Evolutionary conservation across 2,329 filamentous ascomycete genomes (phyloP), one percentile per base, ranked within the genome.

Genomic region (Fusarium anthophilum): DNA sequence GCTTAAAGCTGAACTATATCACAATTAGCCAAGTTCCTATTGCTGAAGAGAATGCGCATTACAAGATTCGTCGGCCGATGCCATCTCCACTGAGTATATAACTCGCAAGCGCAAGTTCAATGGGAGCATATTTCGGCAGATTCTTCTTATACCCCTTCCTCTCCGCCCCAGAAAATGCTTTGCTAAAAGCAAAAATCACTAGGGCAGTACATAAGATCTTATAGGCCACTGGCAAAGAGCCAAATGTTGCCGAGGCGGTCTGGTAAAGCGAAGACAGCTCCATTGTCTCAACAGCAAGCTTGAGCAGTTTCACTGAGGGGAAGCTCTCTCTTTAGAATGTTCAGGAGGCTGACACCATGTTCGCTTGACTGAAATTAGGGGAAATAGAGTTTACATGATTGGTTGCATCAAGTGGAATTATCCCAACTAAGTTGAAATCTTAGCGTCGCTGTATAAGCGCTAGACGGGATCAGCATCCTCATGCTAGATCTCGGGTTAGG

Each of bases 11-110:
- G 67, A 74, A 22, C 73, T 74, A 10, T 22, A 22, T 3, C 7
- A 1, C 2, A 7, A 3, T 73, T 12, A 73, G 53, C 22, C 4
- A n/a, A 37, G 17, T 41, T 22, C 14, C 5, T 13, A 11, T 10
- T 24, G 7, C 15, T 26, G 20, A 7, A 13, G 15, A 15, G 2
- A 5, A 26, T 20, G 8, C 13, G 3, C 6, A 14, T 54, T 50
- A 76, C 69, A 63, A 76, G 35, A 76, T 59, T 38, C 70, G 66
- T 35, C 63, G 70, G 3, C 66, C 43, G 3, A 66, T 24, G 4
- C 70, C 73, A 43, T 75, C 59, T 20, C 66, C 60, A 3, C 62
- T 58, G 30, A 75, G 55, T 9, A 74, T 38, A 24, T 71, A 71
- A 39, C 63, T 61, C 2, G 57, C 63, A 43, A 75, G 43, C 15